Base-by-base conservation (phyloP, 2,329 filamentous ascomycete species). In the Colletotrichum theobromicola region DNA sequence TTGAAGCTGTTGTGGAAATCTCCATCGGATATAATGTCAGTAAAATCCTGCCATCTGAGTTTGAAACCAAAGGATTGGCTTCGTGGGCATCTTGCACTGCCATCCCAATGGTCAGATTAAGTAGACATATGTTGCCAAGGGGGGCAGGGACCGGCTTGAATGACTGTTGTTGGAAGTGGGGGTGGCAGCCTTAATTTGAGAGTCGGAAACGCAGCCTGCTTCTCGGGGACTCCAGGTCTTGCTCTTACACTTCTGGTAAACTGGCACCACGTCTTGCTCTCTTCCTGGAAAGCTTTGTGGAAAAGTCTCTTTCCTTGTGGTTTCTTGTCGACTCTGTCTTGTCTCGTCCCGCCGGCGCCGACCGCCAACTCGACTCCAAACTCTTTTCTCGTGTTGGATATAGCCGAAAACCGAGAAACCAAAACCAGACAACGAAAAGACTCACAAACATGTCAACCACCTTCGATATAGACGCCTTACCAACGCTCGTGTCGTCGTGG, bases 401-500 rank as follows among this genome's bases (percentile, higher is more conserved):
- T 46, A 46, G 37, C n/a, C 37, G 37, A 7, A 15, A n/a, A 46
- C 37, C 15, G 7, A 18, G n/a, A n/a, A 58, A 28, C 55, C 10
- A 32, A 26, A 58, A 58, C 5, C 26, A 26, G 13, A 2, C 55
- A 58, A 58, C 12, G 26, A 58, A 18, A 58, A 58, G 55, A 15
- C 55, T 2, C 55, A 58, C 13, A 30, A 30, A 13, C 9, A 58
- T 32, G 55, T 12, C 55, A 58, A 58, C 55, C 26, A 32, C 9
- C 26, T 16, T 58, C 26, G 15, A 58, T 30, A 34, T 35, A 21
- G 42, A 55, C 12, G 7, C 16, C 5, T 9, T 53, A n/a, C 62
- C 42, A 16, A 68, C 70, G 35, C 58, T 75, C 28, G 60, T 72
- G 21, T 69, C 72, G 9, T 30, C 72, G 26, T 76, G 75, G 75